These are phyloP conservation scores for Massariosphaeria phaeospora DNA, from an alignment of 495 filamentous ascomycete genomes.

Conservation along the genomic window DNA sequence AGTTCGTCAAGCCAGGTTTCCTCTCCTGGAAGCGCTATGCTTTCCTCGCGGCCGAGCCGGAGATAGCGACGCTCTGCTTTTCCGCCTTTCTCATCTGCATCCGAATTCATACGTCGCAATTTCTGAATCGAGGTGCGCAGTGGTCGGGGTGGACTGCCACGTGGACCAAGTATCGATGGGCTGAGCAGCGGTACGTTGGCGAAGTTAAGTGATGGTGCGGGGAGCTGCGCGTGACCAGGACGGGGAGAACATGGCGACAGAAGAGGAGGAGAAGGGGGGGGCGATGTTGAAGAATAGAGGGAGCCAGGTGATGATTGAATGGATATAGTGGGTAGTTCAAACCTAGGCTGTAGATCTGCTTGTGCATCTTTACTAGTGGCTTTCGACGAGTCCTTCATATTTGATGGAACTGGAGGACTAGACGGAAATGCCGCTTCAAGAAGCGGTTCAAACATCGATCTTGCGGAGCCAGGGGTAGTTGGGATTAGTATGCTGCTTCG, in stretches of 20 bases:
- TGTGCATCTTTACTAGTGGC: neutral
- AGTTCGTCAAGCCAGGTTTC: constrained; percentile 23
- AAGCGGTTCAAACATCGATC: constrained; percentile 16
- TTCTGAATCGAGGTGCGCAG: constrained; percentile 32
- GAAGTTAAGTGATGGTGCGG: constrained; percentile 7
- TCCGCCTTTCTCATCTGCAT: constrained; percentile 27
- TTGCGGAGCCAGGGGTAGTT: neutral
- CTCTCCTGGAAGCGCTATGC: constrained; percentile 32
- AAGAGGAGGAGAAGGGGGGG: constrained; percentile 1
- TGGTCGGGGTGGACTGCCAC: constrained; percentile 26
- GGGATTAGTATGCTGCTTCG: constrained; percentile 4
- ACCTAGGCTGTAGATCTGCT: neutral
- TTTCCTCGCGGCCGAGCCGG: constrained; percentile 35
- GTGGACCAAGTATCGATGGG: constrained; percentile 22
- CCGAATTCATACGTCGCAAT: constrained; percentile 39
- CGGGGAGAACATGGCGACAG: constrained; percentile 9
- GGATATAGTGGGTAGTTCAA: neutral
- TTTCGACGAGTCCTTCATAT: neutral
- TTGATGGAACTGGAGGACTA: neutral
- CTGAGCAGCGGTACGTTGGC: constrained; percentile 23
- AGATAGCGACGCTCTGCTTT: constrained; percentile 32
- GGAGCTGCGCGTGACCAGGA: constrained; percentile 10
- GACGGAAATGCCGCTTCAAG: constrained; percentile 24
- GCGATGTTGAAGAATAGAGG: neutral
- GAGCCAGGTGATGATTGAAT: constrained; percentile 6